Evolutionary conservation across 306 rosid species (phyloP).

Genomic region (Cicer chorassanicum): DNA sequence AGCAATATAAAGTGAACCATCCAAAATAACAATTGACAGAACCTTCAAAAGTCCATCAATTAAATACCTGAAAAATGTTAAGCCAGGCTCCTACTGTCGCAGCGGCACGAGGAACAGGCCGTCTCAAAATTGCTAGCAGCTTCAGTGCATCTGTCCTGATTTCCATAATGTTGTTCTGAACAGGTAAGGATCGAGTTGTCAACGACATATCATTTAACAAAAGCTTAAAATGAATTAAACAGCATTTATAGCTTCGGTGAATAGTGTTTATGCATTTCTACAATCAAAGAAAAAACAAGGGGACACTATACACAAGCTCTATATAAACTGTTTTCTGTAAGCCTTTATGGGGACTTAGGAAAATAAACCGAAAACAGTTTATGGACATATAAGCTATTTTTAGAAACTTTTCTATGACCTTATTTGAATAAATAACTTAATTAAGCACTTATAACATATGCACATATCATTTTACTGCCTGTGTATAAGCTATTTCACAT

Average conservation of each 20-base stretch:
- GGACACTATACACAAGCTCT: not conserved
- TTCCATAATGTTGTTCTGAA: slow-evolving; percentile 91
- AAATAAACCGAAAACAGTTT: not conserved
- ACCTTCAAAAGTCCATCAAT: not conserved
- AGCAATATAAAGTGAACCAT: slow-evolving; percentile 2
- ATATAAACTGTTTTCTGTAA: not conserved
- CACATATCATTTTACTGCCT: too few species aligned
- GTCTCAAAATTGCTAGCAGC: slow-evolving; percentile 80
- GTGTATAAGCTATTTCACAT: too few species aligned
- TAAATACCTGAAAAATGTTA: slow-evolving; percentile 87
- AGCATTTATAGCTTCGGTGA: slow-evolving; percentile 13
- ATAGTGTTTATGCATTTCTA: not conserved
- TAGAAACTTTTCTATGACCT: too few species aligned
- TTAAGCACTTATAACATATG: too few species aligned
- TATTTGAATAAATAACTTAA: too few species aligned
- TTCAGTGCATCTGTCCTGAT: slow-evolving; percentile 95
- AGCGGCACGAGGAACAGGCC: slow-evolving; percentile 89
- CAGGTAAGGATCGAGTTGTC: slow-evolving; percentile 33
- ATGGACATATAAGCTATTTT: not conserved
- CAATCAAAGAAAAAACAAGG: not conserved
- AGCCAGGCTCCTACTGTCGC: slow-evolving; percentile 95
- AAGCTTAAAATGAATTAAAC: slow-evolving; percentile 21
- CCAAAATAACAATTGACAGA: not conserved
- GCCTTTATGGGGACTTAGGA: not conserved
- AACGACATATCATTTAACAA: slow-evolving; percentile 3